Evolutionary conservation across 768 basidiomycete genomes (phyloP).

Genomic region (Lactifluus rugatus): DNA sequence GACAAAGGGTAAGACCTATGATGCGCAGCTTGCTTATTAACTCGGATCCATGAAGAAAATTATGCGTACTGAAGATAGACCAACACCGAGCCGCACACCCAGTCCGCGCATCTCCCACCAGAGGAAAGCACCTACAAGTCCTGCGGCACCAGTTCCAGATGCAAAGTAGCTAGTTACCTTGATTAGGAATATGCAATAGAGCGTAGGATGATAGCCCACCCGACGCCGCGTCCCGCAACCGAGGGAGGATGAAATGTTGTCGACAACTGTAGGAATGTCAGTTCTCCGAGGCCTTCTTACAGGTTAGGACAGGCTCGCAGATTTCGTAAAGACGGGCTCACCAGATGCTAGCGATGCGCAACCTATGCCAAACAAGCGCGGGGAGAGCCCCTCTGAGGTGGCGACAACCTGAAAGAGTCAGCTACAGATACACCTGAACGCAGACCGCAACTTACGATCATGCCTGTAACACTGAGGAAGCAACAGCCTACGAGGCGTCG

Average conservation of each 20-base stretch:
- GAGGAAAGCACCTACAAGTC: conserved; percentile 81
- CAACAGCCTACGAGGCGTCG: conserved; percentile 70
- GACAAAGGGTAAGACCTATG: conserved; percentile 69
- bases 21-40: background rate
- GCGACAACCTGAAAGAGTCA: conserved; percentile 16
- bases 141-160: conserved; percentile 89
- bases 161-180: conserved; percentile 63
- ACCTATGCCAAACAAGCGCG: conserved; percentile 18
- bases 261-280: conserved; percentile 91
- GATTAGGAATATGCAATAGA: background rate
- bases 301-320: conserved; percentile 2
- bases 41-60: background rate
- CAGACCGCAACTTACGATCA: conserved; percentile 54
- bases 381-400: conserved; percentile 8
- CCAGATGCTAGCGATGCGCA: conserved; percentile 11
- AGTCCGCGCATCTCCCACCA: conserved; percentile 91
- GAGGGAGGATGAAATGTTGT: conserved; percentile 64
- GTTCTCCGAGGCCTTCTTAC: conserved; percentile 71
- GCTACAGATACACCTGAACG: too few species aligned
- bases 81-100: conserved; percentile 77
- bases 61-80: conserved; percentile 61
- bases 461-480: conserved; percentile 65
- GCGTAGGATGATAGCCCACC: conserved; percentile 34
- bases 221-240: conserved; percentile 71
- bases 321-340: background rate